Evolutionary conservation across 768 basidiomycete genomes (phyloP), one percentile per base, ranked within the genome.

Genomic region (Tylopilus plumbeoviolaceoides): DNA sequence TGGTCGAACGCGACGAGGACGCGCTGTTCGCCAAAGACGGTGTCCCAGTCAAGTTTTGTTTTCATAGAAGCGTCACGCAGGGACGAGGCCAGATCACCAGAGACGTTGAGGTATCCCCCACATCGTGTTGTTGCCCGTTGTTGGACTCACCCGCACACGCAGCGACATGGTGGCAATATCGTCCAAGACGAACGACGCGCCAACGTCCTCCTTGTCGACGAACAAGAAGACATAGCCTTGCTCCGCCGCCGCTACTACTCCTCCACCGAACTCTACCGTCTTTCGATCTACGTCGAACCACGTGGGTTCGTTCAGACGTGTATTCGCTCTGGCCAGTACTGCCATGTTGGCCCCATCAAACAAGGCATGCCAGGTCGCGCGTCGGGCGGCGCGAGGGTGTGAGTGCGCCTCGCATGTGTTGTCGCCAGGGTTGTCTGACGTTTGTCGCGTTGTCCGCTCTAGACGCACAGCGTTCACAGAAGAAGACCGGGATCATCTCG

Each of bases 401-500:
- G 33, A 38, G 63, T 50, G 20, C 50, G 12, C 20, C 36, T 18
- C 36, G 36, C 7, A n/a, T 38, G 4, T 3, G 8, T n/a, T 18
- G n/a, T 7, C 36, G 36, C 12, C 23, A 23, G 23, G 23, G n/a
- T 38, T 36, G 7, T 7, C 20, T 48, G 40, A 51, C 31, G 17
- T 30, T 33, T n/a, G 25, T 6, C 10, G 27, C n/a, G 17, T 25
- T 15, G 7, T 11, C 30, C 28, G 10, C 28, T 30, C 1, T 39
- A 69, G 69, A 43, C 67, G 68, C 20, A 40, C 58, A 1, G 10
- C 54, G 14, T 81, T 70, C 53, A 74, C 75, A 0, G 35, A 54
- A 7, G 69, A 75, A 0, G 82, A 83, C 6, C 73, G 78, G 47
- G 52, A 53, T 0, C 55, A 72, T 6, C 73, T 83, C 2, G 65